Evolutionary conservation across 805 yeast genomes (phyloP), one percentile per base, ranked within the genome.

Genomic region (Myxozyma sirexii): DNA sequence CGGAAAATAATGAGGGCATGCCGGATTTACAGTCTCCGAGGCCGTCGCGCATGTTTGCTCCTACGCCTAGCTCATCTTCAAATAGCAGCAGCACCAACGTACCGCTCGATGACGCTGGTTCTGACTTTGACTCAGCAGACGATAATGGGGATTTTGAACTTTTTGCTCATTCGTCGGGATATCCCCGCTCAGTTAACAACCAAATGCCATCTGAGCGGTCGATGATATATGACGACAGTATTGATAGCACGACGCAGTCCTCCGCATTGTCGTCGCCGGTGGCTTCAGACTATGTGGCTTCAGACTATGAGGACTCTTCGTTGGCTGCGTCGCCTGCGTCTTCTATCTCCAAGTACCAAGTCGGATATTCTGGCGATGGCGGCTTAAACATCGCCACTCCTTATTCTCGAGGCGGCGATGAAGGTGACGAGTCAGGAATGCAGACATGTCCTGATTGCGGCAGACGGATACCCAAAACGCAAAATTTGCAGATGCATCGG

Each of bases 1-100:
- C 42, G 37, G 61, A 51, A n/a, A 54, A 37, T 6, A 50, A 43
- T 17, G 44, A 8, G 6, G 15, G 33, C 21, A 43, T 33, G 29
- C 39, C 50, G 4, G 54, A 51, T n/a, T 42, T 49, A 7, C 31
- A 33, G n/a, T 17, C 57, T 4, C 26, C 52, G 2, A 24, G 41
- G 10, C 55, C 57, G 17, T 29, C 47, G 6, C 43, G 45, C 23
- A 10, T 60, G 58, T 60, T 58, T 44, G 62, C 51, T 5, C 56
- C 44, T 5, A 61, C 65, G 8, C 62, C 65, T 17, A 41, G 54
- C 17, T 54, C 62, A 12, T 61, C 65, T 29, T 54, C 57, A 23
- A 33, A 29, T 12, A 47, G 60, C 33, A 56, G 58, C 27, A 38
- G 39, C 38, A 21, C 29, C 29, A 54, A 50, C 35, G 29, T 37